Evolutionary conservation across 31 red algal genomes (phyloP).

Genomic region (Asparagopsis taxiformis): DNA sequence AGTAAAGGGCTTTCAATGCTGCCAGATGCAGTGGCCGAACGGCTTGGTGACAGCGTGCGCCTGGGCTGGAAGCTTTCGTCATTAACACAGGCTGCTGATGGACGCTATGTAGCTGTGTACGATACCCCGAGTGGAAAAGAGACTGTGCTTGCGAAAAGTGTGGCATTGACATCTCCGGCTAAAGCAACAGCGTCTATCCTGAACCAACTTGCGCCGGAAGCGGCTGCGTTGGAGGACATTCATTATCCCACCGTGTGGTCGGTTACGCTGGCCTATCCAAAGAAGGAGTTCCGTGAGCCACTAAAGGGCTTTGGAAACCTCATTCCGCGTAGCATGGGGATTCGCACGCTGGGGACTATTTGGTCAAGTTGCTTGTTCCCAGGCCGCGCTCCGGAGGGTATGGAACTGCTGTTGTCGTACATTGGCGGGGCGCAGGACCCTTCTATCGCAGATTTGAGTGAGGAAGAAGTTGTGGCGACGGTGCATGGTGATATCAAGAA

Average conservation of each 20-base stretch:
- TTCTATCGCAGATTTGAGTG: conserved; percentile 60
- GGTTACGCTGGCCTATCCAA: conserved; percentile 90
- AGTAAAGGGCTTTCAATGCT: conserved; percentile 72
- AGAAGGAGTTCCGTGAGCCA: conserved; percentile 56
- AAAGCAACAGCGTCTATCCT: conserved; percentile 49
- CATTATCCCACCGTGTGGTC: conserved; percentile 86
- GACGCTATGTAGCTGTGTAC: conserved; percentile 46
- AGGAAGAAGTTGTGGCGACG: conserved; percentile 70
- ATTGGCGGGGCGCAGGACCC: conserved; percentile 93
- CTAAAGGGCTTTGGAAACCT: conserved; percentile 96
- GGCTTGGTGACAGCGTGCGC: conserved; percentile 63
- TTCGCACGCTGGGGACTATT: conserved; percentile 97
- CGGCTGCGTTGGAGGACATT: conserved; percentile 58
- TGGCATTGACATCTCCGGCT: conserved; percentile 87
- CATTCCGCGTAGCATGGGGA: conserved; percentile 85
- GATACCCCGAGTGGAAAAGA: conserved; percentile 44
- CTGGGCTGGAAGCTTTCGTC: conserved; percentile 47
- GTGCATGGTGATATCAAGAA: conserved; percentile 83
- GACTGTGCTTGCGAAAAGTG: conserved; percentile 54
- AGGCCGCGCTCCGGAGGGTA: conserved; percentile 81
- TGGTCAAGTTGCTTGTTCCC: conserved; percentile 95
- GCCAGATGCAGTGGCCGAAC: conserved; percentile 52
- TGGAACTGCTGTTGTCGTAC: conserved; percentile 90
- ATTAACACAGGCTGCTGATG: conserved; percentile 21
- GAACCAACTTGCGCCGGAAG: conserved; percentile 28